Conservation (phyloP, 208 protist species). For the Leishmania tarentolae region DNA sequence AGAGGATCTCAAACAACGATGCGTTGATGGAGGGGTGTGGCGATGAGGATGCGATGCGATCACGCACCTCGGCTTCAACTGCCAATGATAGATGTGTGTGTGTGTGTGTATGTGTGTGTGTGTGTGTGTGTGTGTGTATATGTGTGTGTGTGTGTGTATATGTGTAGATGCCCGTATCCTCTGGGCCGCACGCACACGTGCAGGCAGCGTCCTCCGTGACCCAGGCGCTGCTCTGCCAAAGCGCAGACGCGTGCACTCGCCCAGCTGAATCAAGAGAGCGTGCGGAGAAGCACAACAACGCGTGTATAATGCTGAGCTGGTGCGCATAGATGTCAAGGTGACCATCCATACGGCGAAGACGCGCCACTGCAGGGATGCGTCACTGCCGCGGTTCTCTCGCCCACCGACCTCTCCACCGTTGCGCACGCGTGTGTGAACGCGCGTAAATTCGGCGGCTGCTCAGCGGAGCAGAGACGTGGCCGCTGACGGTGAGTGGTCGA, state of each 20-base stretch:
- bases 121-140: no score
- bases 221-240: no score
- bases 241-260: no score
- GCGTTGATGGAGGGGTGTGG: not conserved
- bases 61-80: no score
- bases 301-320: not conserved
- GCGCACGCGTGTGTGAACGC: not conserved
- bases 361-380: not conserved
- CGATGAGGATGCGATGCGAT: no score
- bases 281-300: not conserved
- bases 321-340: no score
- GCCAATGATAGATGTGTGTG: no score
- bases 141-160: no score
- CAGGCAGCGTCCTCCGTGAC: no score
- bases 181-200: not conserved
- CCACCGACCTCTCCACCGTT: not conserved
- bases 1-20: not conserved
- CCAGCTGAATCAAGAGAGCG: not conserved
- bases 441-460: not conserved
- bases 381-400: not conserved
- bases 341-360: not conserved
- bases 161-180: not conserved
- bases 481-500: not conserved
- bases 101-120: no score
- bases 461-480: not conserved